Evolutionary conservation across 768 basidiomycete genomes (phyloP).

Genomic region (Naganishia kalamii): DNA sequence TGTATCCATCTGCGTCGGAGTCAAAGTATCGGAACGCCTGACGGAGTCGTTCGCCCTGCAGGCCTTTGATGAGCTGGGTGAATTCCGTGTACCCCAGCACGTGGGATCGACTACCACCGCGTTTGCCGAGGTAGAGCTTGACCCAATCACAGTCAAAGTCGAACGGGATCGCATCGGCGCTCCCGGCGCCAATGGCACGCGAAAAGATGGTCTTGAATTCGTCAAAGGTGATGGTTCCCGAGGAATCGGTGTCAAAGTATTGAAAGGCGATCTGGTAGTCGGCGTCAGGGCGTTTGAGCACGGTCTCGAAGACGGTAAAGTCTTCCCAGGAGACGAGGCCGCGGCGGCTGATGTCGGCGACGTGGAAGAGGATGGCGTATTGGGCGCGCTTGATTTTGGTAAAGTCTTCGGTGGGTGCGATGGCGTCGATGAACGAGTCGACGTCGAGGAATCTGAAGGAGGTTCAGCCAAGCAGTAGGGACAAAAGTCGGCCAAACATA

Average conservation of each 20-base stretch:
- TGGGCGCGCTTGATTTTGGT: conserved; percentile 79
- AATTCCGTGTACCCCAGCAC: conserved; percentile 70
- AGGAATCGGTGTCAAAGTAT: conserved; percentile 88
- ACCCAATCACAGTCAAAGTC: conserved; percentile 97
- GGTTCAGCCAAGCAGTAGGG: no score
- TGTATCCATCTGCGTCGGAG: conserved; percentile 84
- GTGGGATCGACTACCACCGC: conserved; percentile 50
- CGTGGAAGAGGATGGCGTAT: conserved; percentile 61
- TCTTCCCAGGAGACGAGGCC: conserved; percentile 69
- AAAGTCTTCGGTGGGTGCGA: conserved; percentile 79
- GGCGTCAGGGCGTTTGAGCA: conserved; percentile 87
- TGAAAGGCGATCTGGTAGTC: conserved; percentile 96
- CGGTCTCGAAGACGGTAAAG: conserved; percentile 88
- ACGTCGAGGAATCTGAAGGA: conserved; percentile 77
- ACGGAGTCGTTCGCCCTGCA: conserved; percentile 93
- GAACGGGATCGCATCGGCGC: conserved; percentile 68
- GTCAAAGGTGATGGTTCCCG: conserved; percentile 86
- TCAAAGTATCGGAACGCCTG: conserved; percentile 94
- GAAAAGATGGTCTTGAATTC: conserved; percentile 91
- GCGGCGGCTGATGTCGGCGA: conserved; percentile 40
- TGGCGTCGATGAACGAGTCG: conserved; percentile 88
- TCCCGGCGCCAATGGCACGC: conserved; percentile 65
- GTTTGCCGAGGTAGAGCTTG: conserved; percentile 88
- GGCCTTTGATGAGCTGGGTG: conserved; percentile 86
- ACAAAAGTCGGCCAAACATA: no score